Conservation (phyloP, 2,329 filamentous ascomycete species). For the Sphaceloma murrayae region DNA sequence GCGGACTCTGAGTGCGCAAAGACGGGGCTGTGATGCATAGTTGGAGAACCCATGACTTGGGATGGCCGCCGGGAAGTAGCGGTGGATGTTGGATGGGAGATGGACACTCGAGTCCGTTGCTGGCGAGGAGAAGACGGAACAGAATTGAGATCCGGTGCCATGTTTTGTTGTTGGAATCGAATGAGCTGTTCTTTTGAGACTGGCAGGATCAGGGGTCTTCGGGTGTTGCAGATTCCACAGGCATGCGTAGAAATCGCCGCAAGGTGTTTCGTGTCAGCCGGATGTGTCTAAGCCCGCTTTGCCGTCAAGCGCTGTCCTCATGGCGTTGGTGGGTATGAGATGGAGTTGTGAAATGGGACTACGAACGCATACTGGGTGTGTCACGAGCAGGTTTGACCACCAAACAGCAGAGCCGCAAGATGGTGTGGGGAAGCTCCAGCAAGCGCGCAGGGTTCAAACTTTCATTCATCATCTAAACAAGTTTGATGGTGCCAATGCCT, state of each 20-base stretch:
- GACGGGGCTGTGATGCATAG: slow-evolving; percentile 14
- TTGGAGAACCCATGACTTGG: slow-evolving; percentile 29
- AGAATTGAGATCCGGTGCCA: slow-evolving; percentile 43
- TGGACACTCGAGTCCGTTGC: slow-evolving; percentile 26
- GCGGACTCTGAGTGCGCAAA: slow-evolving; percentile 5
- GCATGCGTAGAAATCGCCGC: no score
- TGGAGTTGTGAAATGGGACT: not conserved
- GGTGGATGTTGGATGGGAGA: slow-evolving; percentile 31
- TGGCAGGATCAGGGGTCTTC: no score
- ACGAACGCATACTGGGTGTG: no score
- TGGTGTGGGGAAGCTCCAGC: slow-evolving; percentile 12
- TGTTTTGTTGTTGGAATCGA: slow-evolving; percentile 21
- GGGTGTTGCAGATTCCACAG: no score
- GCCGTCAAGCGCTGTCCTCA: no score
- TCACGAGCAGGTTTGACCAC: no score
- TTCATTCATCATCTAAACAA: no score
- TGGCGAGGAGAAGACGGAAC: slow-evolving; percentile 32
- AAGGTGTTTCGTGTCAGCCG: no score
- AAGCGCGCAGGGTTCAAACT: not conserved
- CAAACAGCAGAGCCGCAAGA: not conserved
- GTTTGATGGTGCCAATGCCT: not conserved
- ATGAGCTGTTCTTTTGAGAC: not conserved
- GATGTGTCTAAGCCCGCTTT: no score
- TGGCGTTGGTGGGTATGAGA: no score
- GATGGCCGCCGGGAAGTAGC: slow-evolving; percentile 38